Base-by-base conservation (phyloP, 768 basidiomycete genomes). In the Royoungia palumana region DNA sequence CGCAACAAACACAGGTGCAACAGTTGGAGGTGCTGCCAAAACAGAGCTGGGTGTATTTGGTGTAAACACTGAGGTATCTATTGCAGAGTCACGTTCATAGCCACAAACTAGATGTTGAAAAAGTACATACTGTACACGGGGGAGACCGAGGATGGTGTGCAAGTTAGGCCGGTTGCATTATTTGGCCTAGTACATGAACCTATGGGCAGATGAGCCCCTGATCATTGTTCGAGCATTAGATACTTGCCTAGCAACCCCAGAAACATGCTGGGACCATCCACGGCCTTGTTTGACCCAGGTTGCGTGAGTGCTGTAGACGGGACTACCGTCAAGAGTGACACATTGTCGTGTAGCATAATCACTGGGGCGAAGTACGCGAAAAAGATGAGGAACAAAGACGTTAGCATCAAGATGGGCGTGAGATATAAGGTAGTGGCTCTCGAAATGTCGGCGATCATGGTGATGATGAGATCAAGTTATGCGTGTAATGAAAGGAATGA, bases 311-410 rank as follows among this genome's bases (percentile, higher is more conserved):
- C 43, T 9, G 74, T 68, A 2, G 82, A 82, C 11, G 86, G 85
- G 3, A 74, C 72, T 4, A 91, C 82, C 2, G 73, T 78, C 38
- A 89, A 69, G 30, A 91, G 72, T 6, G 85, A 74, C 17, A 90
- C 86, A 55, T 75, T 74, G 55, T 74, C 73, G 27, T 80, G 77
- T 11, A 89, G 72, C 58, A 86, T 64, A 42, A 81, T 56, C 5
- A 70, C 72, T 0, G 89, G 89, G 1, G 89, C 78, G n/a, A 88
- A 69, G 53, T 79, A 87, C 5, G 82, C 76, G 53, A 91, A 79
- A 2, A 88, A 61, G 4, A 80, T 72, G 35, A 91, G 79, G 28
- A 90, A 56, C 41, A 85, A 69, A 10, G 86, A 78, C 5, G 87
- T 80, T 36, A 89, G 69, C 51, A 80, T 75, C 41, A 90, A 69